Evolutionary conservation across 1,284 basidiomycete species (phyloP), one percentile per base, ranked within the genome.

Genomic region (Malassezia dermatis): DNA sequence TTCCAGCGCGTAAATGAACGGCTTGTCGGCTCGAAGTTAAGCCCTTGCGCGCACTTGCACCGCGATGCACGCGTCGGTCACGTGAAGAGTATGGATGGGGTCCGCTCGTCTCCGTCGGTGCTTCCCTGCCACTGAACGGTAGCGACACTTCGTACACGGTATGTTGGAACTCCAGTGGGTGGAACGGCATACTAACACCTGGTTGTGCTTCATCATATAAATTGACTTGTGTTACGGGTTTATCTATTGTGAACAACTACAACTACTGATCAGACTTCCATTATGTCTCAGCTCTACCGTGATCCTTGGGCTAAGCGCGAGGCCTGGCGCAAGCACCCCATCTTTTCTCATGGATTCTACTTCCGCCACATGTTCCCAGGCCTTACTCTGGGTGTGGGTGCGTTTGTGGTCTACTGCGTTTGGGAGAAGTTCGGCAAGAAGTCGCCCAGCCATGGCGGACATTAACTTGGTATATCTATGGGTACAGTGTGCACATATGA

Each of bases 251-350:
- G n/a, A 39, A 39, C 21, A 4, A 21, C 37, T 39, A 19, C 21
- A 3, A 8, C 10, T 12, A 21, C n/a, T 21, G 37, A 39, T 8
- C 10, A 39, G 37, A 12, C 46, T 13, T 12, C 4, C 44, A 48
- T 13, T 17, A 72, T 72, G 68, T 30, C 67, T 44, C 56, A 63
- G 34, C 58, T 65, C 30, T 73, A 65, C 57, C 59, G 70, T 34
- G 71, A 74, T 48, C 71, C 70, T 13, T 74, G 71, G 71, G 71
- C 68, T 34, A 65, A 65, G 56, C 64, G 70, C 37, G 71, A 74
- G 58, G 70, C 70, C 32, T 74, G 71, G 71, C 66, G 71, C 43
- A 72, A 71, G 58, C 71, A 74, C 57, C 70, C 70, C 17, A 57
- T 74, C 57, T 74, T 74, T 57, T 71, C 71, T 31, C 51, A 65